phyloP scores from a whole-genome alignment of 306 rosid genomes.

The Prunus kanzakura region DNA sequence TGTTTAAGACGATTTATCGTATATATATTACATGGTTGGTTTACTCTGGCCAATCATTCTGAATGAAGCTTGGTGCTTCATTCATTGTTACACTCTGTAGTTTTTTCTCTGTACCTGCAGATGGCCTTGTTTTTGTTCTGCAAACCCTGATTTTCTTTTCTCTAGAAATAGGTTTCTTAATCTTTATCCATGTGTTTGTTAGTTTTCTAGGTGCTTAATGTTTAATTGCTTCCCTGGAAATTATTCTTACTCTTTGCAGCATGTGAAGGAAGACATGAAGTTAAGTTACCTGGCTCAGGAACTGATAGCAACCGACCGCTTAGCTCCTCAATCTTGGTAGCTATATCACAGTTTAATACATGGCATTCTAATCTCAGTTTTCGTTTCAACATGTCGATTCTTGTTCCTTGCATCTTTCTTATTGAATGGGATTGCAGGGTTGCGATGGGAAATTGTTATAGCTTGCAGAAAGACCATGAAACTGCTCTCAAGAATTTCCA shows the following conservation, averaged over 20 bases:
- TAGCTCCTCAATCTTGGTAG: constrained; percentile 97
- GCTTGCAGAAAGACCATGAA: constrained; percentile 63
- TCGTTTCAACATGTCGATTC: background rate
- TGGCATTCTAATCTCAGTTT: background rate
- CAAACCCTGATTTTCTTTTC: background rate
- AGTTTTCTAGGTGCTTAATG: background rate
- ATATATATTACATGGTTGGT: background rate
- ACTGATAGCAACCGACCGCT: constrained; percentile 83
- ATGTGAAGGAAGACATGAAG: constrained; percentile 98
- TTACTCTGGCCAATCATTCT: background rate
- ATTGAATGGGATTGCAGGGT: constrained; percentile 38
- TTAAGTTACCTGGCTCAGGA: constrained; percentile 94
- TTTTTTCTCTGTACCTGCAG: background rate
- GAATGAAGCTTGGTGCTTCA: background rate
- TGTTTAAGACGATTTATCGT: background rate
- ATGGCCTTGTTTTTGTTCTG: background rate
- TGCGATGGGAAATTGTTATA: constrained; percentile 70
- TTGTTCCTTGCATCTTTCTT: constrained; percentile 5
- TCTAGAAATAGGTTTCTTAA: background rate
- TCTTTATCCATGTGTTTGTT: background rate
- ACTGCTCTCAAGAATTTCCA: constrained; percentile 82
- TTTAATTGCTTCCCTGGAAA: constrained; percentile 25
- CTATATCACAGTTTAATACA: constrained; percentile 14
- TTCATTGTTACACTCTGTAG: background rate
- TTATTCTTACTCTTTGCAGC: constrained; percentile 58